phyloP scores from a whole-genome alignment of 768 basidiomycete genomes.

The Boletus sp. region DNA sequence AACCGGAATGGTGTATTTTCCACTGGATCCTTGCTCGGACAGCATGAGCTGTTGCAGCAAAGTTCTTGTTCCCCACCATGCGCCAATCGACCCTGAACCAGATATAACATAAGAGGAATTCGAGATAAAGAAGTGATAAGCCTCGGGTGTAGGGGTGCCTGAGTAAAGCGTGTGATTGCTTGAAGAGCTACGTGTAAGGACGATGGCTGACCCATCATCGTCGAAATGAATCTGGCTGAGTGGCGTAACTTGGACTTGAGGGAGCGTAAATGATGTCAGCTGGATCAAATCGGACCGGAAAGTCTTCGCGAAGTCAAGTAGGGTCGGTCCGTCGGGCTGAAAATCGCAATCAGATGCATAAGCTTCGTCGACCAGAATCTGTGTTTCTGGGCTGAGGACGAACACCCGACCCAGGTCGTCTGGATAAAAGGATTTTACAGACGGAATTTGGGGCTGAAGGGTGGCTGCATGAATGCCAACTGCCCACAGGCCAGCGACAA shows the following conservation, averaged over 20 bases:
- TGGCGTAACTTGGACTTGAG: slow-evolving; percentile 22
- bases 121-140: slow-evolving; percentile 37
- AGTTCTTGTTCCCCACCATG: slow-evolving; percentile 46
- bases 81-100: slow-evolving; percentile 35
- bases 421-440: slow-evolving; percentile 34
- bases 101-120: slow-evolving; percentile 31
- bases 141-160: slow-evolving; percentile 37
- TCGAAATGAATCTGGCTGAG: slow-evolving; percentile 2
- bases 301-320: slow-evolving; percentile 36
- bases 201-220: slow-evolving; percentile 19
- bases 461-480: neutral
- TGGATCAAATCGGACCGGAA: slow-evolving; percentile 37
- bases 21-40: slow-evolving; percentile 6
- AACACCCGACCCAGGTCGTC: slow-evolving; percentile 26
- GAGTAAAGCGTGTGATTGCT: slow-evolving; percentile 36
- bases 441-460: slow-evolving; percentile 36
- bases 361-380: slow-evolving; percentile 37
- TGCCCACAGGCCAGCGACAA: neutral
- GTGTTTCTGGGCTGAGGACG: slow-evolving; percentile 28
- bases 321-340: slow-evolving; percentile 27
- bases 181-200: slow-evolving; percentile 31
- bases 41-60: slow-evolving; percentile 41
- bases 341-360: slow-evolving; percentile 14
- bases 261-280: slow-evolving; percentile 28
- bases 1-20: slow-evolving; percentile 26